phyloP scores from a whole-genome alignment of 257 asterid species.

The Solanum pinnatisectum region DNA sequence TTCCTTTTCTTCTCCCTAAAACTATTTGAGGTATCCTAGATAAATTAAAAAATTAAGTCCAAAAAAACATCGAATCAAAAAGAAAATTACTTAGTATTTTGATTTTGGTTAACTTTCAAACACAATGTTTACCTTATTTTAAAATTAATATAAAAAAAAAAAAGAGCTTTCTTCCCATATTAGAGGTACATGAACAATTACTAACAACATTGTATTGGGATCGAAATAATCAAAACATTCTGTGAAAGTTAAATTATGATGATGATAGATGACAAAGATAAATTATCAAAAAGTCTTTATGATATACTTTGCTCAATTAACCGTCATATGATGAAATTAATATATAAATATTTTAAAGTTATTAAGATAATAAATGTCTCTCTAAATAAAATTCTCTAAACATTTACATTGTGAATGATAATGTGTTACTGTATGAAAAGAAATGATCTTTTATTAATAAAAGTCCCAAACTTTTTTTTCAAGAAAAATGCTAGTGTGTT shows the following conservation, averaged over 20 bases:
- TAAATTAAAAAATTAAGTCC: background rate
- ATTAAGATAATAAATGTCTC: rapidly evolving
- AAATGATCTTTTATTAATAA: too few relatives aligned
- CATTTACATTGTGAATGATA: background rate
- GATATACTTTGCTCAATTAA: background rate
- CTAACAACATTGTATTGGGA: background rate
- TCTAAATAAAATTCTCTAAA: background rate
- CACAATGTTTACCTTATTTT: background rate
- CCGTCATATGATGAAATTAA: background rate
- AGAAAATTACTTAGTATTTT: background rate
- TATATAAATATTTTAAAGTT: background rate
- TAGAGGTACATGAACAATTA: background rate
- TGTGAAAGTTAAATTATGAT: too few relatives aligned
- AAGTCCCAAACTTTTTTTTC: background rate
- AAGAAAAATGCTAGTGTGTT: too few relatives aligned
- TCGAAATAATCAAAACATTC: too few relatives aligned
- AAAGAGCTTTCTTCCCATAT: background rate
- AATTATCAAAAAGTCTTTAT: too few relatives aligned
- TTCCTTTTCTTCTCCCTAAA: background rate
- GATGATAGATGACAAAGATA: too few relatives aligned
- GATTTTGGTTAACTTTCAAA: background rate
- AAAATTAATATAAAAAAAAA: background rate
- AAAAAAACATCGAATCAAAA: background rate
- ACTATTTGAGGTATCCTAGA: background rate
- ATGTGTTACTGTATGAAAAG: background rate